These are phyloP conservation scores for Xylaria multiplex DNA, from an alignment of 2,329 filamentous ascomycete species.

Conservation along the genomic window DNA sequence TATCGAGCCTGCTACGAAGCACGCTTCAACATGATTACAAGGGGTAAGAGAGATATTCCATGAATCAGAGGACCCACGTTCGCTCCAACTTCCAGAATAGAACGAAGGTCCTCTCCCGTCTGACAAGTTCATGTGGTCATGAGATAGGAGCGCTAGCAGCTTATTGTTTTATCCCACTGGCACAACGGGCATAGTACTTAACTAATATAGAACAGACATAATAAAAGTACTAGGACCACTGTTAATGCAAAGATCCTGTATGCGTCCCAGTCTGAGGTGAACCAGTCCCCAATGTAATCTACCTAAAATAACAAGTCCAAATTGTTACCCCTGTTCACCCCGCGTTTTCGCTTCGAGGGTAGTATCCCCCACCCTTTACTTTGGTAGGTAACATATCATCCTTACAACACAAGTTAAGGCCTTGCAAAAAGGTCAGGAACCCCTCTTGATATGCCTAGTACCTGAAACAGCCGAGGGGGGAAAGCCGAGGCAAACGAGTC, in stretches of 20 bases:
- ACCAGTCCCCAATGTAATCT: background rate
- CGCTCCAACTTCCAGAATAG: slow-evolving; percentile 7
- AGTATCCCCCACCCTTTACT: slow-evolving; percentile 5
- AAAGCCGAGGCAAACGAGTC: slow-evolving; percentile 11
- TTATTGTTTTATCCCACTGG: background rate
- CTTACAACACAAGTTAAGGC: background rate
- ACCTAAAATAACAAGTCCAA: slow-evolving; percentile 13
- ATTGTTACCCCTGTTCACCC: slow-evolving; percentile 27
- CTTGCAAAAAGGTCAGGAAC: slow-evolving; percentile 7
- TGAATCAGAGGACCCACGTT: slow-evolving; percentile 16
- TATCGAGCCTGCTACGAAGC: slow-evolving; percentile 20
- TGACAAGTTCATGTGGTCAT: slow-evolving; percentile 11
- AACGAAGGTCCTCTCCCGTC: background rate
- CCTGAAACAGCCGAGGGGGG: slow-evolving; percentile 32
- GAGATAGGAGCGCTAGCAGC: slow-evolving; percentile 11
- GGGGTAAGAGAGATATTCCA: slow-evolving; percentile 19
- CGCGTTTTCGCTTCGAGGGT: slow-evolving; percentile 35
- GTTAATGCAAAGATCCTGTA: slow-evolving; percentile 13
- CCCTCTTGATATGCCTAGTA: slow-evolving; percentile 15
- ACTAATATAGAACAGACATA: background rate
- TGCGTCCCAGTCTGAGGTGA: slow-evolving; percentile 7
- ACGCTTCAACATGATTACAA: slow-evolving; percentile 24
- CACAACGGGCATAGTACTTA: too few species aligned
- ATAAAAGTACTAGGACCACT: slow-evolving; percentile 9
- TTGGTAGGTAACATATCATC: slow-evolving; percentile 17